These are phyloP conservation scores for Sugiyamaella grinbergsii DNA, from an alignment of 1,139 yeast genomes.

Conservation along the genomic window DNA sequence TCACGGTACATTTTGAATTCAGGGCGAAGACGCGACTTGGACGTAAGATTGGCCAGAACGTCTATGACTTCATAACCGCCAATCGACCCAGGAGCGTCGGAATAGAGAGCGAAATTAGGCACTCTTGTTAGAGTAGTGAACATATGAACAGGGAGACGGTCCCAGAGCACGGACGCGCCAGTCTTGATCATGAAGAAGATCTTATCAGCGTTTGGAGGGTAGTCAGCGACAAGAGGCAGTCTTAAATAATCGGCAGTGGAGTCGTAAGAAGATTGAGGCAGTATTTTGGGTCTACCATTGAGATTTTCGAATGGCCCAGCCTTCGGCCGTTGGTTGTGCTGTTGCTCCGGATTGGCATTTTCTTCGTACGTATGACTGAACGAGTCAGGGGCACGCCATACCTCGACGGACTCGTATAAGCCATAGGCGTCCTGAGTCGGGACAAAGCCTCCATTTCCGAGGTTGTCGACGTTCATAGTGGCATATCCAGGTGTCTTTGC, in stretches of 20 bases:
- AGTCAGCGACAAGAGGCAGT: slow-evolving; percentile 31
- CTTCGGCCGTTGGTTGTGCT: no score
- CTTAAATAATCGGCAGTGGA: slow-evolving; percentile 28
- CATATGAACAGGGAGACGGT: slow-evolving; percentile 44
- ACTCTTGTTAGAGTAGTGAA: slow-evolving; percentile 41
- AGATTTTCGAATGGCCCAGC: slow-evolving; percentile 1
- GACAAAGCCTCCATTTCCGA: slow-evolving; percentile 9
- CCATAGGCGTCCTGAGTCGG: slow-evolving; percentile 7
- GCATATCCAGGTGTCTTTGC: slow-evolving; percentile 3
- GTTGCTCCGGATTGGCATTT: no score
- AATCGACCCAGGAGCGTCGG: slow-evolving; percentile 39
- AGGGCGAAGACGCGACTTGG: slow-evolving; percentile 25
- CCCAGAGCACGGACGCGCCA: slow-evolving; percentile 43
- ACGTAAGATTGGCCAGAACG: slow-evolving; percentile 37
- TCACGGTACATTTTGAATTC: slow-evolving; percentile 35
- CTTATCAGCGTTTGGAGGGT: slow-evolving; percentile 29
- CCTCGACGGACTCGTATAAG: slow-evolving; percentile 24
- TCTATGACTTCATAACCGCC: slow-evolving; percentile 43
- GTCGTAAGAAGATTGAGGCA: slow-evolving; percentile 12
- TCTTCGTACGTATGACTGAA: slow-evolving; percentile 15
- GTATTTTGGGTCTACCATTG: slow-evolving; percentile 13
- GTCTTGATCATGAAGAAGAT: slow-evolving; percentile 43
- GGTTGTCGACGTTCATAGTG: background rate
- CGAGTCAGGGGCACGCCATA: slow-evolving; percentile 27
- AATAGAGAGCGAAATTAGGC: slow-evolving; percentile 42